A percentile compares a stretch with the other conserved stretches of the same genome.
These are phyloP conservation scores for Pleurotus eryngii DNA, from an alignment of 768 basidiomycete species.

Conservation along the genomic window DNA sequence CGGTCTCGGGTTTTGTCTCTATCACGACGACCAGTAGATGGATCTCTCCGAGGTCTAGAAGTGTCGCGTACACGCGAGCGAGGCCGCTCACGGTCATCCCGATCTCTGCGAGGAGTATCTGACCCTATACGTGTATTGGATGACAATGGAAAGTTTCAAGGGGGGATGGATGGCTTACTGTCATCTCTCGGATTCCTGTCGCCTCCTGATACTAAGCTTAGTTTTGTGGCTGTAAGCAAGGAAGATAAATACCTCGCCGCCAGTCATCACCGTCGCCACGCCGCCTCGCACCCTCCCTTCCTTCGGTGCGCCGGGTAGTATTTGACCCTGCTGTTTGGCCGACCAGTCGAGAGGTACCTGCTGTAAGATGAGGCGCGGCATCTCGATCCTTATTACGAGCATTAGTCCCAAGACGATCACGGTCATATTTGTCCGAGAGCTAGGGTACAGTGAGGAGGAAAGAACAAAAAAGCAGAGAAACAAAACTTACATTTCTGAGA, in stretches of 20 bases:
- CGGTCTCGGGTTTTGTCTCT: slow-evolving; percentile 29
- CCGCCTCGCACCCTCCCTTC: slow-evolving; percentile 59
- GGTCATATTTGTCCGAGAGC: slow-evolving; percentile 88
- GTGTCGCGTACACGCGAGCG: slow-evolving; percentile 64
- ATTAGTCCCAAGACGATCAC: slow-evolving; percentile 62
- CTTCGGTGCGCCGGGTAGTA: slow-evolving; percentile 52
- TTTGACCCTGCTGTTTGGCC: slow-evolving; percentile 31
- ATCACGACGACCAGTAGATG: slow-evolving; percentile 41
- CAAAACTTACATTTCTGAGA: slow-evolving; percentile 62
- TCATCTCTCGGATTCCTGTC: slow-evolving; percentile 56
- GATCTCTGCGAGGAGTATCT: slow-evolving; percentile 54
- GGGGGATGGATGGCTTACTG: slow-evolving; percentile 35
- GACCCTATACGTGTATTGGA: slow-evolving; percentile 33
- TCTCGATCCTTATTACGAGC: slow-evolving; percentile 69
- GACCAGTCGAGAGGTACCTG: slow-evolving; percentile 38
- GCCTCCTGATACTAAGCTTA: slow-evolving; percentile 23
- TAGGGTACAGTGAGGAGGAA: slow-evolving; percentile 22
- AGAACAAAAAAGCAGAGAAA: neutral
- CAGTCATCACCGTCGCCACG: slow-evolving; percentile 80
- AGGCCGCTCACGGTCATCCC: slow-evolving; percentile 61
- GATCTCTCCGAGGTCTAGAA: slow-evolving; percentile 57
- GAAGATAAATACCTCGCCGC: slow-evolving; percentile 63
- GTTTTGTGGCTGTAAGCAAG: slow-evolving; percentile 8
- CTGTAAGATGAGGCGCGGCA: slow-evolving; percentile 52
- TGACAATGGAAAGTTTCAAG: neutral